Percentiles rank a stretch among this genome's conserved stretches.
phyloP scores from a whole-genome alignment of 1,284 basidiomycete genomes.

The Microbotryum intermedium region DNA sequence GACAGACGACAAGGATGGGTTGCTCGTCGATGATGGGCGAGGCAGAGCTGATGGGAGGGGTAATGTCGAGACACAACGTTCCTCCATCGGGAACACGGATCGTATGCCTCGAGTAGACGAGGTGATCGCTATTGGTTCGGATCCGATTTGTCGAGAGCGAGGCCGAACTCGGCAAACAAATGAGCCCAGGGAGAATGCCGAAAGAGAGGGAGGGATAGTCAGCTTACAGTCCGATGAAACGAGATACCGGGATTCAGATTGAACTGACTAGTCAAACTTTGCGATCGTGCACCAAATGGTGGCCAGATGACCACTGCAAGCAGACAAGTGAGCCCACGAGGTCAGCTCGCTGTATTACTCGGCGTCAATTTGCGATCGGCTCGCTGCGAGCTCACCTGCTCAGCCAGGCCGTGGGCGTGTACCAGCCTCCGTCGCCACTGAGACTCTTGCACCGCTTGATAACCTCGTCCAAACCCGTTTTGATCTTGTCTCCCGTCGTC shows the following conservation, averaged over 20 bases:
- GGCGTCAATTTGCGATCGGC: too few species aligned
- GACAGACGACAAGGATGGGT: slow-evolving; percentile 73
- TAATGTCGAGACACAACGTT: slow-evolving; percentile 63
- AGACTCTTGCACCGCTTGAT: slow-evolving; percentile 23
- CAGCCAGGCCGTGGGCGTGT: slow-evolving; percentile 29
- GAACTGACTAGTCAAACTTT: slow-evolving; percentile 48
- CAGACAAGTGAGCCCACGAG: neutral
- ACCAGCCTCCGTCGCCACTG: slow-evolving; percentile 24
- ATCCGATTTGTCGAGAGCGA: neutral
- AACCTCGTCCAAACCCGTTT: slow-evolving; percentile 13
- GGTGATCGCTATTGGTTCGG: slow-evolving; percentile 8
- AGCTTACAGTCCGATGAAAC: slow-evolving; percentile 4
- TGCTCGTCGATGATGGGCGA: slow-evolving; percentile 50
- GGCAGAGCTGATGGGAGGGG: slow-evolving; percentile 50
- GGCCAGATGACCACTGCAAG: slow-evolving; percentile 18
- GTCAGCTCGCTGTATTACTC: slow-evolving; percentile 1
- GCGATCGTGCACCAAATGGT: slow-evolving; percentile 48
- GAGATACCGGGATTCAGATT: too few species aligned
- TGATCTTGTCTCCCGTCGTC: neutral
- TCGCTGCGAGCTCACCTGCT: slow-evolving; percentile 5
- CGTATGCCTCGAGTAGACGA: slow-evolving; percentile 45
- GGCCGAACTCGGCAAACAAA: neutral
- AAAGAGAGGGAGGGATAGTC: neutral
- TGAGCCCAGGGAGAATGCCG: too few species aligned
- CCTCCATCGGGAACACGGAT: slow-evolving; percentile 60